A percentile compares a stretch with the other conserved stretches of the same genome.
Evolutionary conservation across 2,329 filamentous ascomycete species (phyloP).

Genomic region (Sporothrix pallida): DNA sequence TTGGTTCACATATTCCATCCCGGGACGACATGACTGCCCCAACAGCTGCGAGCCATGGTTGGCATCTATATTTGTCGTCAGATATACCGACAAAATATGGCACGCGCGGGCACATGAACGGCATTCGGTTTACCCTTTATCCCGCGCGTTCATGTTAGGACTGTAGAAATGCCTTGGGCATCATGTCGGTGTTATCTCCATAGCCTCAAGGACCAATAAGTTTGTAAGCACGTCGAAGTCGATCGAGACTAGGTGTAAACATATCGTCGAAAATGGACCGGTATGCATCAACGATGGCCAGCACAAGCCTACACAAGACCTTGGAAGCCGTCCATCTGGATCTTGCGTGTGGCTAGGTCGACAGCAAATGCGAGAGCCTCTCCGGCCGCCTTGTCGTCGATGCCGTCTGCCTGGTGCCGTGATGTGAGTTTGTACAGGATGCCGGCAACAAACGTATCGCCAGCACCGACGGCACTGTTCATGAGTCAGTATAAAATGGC

Average conservation of each 20-base stretch:
- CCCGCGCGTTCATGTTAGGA: too few relatives aligned
- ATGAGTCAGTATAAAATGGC: not conserved
- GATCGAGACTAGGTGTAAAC: too few relatives aligned
- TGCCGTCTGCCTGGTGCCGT: constrained; percentile 49
- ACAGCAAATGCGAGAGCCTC: constrained; percentile 66
- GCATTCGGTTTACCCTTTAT: too few relatives aligned
- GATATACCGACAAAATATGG: not conserved
- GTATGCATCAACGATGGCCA: too few relatives aligned
- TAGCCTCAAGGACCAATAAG: too few relatives aligned
- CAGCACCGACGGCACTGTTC: constrained; percentile 70
- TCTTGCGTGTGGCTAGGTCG: constrained; percentile 69
- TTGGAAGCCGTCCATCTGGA: constrained; percentile 69
- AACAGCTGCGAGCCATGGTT: not conserved
- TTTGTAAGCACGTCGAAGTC: too few relatives aligned
- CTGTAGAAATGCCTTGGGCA: too few relatives aligned
- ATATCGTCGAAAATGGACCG: too few relatives aligned
- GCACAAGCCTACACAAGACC: constrained; percentile 40
- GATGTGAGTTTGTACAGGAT: constrained; percentile 68
- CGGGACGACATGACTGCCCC: not conserved
- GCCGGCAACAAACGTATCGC: constrained; percentile 77
- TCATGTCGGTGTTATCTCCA: too few relatives aligned
- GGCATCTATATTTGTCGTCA: not conserved
- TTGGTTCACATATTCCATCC: not conserved
- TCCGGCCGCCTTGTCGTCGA: constrained; percentile 53
- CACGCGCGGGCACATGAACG: not conserved